A percentile compares a stretch with the other conserved stretches of the same genome.
phyloP scores from a whole-genome alignment of 75 land plant genomes.

The Adiantum capillusveneris region DNA sequence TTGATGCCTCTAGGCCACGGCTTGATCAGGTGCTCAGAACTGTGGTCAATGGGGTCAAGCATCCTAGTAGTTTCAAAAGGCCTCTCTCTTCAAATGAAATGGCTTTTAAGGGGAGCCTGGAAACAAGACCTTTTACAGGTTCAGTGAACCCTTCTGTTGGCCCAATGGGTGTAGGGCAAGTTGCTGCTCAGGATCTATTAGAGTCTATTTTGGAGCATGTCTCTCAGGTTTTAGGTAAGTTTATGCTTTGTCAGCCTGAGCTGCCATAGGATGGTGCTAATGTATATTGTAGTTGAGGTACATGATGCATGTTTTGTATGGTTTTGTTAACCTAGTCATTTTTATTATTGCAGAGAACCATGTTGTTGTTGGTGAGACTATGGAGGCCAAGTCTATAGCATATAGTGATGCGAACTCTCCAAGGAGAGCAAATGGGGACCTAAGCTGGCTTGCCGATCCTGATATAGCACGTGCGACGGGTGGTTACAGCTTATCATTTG shows the following conservation, averaged over 20 bases:
- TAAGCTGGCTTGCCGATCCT: conserved; percentile 60
- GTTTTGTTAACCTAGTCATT: too few species aligned
- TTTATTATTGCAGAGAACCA: conserved; percentile 54
- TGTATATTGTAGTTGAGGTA: too few species aligned
- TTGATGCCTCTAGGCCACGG: conserved; percentile 43
- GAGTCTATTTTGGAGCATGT: conserved; percentile 57
- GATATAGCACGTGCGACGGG: conserved; percentile 78
- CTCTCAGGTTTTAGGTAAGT: conserved; percentile 60
- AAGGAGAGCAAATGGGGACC: conserved; percentile 41
- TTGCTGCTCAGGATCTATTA: conserved; percentile 69
- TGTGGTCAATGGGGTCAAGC: conserved; percentile 3
- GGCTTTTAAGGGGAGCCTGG: conserved; percentile 41
- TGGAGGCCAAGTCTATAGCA: conserved; percentile 55
- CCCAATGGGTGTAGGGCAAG: conserved; percentile 69
- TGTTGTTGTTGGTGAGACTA: conserved; percentile 84
- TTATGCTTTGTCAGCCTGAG: not conserved
- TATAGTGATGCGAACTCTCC: conserved; percentile 40
- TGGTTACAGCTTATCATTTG: conserved; percentile 84
- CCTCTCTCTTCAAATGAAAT: conserved; percentile 30
- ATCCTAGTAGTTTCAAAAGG: too few species aligned
- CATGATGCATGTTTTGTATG: not conserved
- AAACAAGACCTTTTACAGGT: conserved; percentile 39
- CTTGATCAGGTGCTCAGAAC: conserved; percentile 38
- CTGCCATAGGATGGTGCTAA: too few species aligned
- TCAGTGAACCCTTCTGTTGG: conserved; percentile 61